Evolutionary conservation across 176 grass and related monocot species (phyloP).

Genomic region (bread wheat (Triticum aestivum)): DNA sequence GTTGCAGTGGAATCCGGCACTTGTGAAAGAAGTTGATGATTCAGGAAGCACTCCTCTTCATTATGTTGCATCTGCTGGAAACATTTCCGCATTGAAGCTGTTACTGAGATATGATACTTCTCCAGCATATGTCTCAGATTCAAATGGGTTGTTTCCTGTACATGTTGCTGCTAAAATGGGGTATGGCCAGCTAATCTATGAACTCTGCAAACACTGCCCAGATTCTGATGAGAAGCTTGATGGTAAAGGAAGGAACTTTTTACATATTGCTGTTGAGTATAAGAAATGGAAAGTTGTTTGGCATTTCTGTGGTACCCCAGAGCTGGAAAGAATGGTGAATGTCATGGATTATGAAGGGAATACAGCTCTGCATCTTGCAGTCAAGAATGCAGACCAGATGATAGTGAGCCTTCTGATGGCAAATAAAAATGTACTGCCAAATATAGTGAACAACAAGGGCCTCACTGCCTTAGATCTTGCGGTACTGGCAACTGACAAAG

Average conservation of each 20-base stretch:
- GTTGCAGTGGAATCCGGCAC: constrained; percentile 42
- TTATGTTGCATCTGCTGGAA: constrained; percentile 57
- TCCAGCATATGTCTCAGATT: constrained; percentile 44
- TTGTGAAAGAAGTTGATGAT: constrained; percentile 47
- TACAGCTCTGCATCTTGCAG: constrained; percentile 74
- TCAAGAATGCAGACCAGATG: constrained; percentile 31
- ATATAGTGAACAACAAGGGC: constrained; percentile 63
- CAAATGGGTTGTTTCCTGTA: constrained; percentile 54
- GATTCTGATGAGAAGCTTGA: constrained; percentile 74
- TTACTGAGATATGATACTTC: constrained; percentile 47
- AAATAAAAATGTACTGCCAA: constrained; percentile 38
- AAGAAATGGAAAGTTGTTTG: constrained; percentile 50
- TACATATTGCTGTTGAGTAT: constrained; percentile 55
- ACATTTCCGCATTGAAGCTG: constrained; percentile 37
- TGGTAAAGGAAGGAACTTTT: constrained; percentile 68
- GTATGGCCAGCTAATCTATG: constrained; percentile 38
- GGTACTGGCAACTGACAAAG: constrained; percentile 44
- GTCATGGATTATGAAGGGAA: constrained; percentile 70
- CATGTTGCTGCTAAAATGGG: constrained; percentile 73
- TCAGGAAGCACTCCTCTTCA: constrained; percentile 64
- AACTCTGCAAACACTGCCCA: constrained; percentile 46
- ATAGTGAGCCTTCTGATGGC: constrained; percentile 60
- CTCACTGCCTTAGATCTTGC: constrained; percentile 72
- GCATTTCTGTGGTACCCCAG: constrained; percentile 32
- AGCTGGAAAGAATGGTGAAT: constrained; percentile 61